Percentiles rank a stretch among this genome's conserved stretches.
These are phyloP conservation scores for Rhizopogon sp. DNA, from an alignment of 768 basidiomycete species.

Conservation along the genomic window DNA sequence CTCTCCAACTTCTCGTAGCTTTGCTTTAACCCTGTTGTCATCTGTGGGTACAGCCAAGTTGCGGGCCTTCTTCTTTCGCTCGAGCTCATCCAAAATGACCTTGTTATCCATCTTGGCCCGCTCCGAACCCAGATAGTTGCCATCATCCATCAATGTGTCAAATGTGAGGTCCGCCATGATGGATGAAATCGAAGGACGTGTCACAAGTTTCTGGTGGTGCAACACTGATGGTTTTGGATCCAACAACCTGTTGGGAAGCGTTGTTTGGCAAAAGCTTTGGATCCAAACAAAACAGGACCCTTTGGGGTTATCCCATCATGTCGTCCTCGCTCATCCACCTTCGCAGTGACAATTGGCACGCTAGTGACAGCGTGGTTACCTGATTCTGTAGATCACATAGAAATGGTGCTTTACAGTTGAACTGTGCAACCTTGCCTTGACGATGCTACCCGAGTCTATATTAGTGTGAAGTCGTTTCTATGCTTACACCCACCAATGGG, in stretches of 20 bases:
- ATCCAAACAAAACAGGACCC: constrained; percentile 24
- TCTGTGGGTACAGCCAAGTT: constrained; percentile 95
- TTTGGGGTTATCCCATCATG: constrained; percentile 3
- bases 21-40: constrained; percentile 85
- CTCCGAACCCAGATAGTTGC: constrained; percentile 68
- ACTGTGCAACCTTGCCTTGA: background rate
- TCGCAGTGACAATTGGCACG: too few species aligned
- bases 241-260: constrained; percentile 5
- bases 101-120: constrained; percentile 77
- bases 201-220: background rate
- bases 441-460: background rate
- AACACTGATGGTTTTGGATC: constrained; percentile 9
- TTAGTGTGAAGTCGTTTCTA: too few species aligned
- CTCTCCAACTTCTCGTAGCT: constrained; percentile 90
- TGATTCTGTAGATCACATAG: too few species aligned
- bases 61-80: constrained; percentile 93
- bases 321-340: too few species aligned
- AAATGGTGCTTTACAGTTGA: too few species aligned
- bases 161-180: constrained; percentile 72
- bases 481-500: too few species aligned
- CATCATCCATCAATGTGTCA: constrained; percentile 76
- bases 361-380: background rate
- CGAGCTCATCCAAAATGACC: constrained; percentile 90
- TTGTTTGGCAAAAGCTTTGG: constrained; percentile 30
- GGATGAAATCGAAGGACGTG: constrained; percentile 1